Percentiles rank a stretch among this genome's conserved stretches.
These are phyloP conservation scores for Penicillium manginii DNA, from an alignment of 495 filamentous ascomycete genomes.

Conservation along the genomic window DNA sequence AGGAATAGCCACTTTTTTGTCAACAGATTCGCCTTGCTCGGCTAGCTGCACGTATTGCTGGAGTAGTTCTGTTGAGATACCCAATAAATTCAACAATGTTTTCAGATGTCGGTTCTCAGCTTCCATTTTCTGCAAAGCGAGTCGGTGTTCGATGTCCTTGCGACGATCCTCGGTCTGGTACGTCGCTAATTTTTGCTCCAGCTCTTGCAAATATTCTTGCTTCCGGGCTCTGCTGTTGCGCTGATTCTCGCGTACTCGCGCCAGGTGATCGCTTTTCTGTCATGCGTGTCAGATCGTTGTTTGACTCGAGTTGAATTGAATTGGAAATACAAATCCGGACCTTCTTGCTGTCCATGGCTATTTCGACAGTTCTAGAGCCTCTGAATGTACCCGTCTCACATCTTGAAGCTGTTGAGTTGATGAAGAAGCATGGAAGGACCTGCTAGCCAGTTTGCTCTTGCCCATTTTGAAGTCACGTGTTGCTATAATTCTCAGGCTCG, in stretches of 20 bases:
- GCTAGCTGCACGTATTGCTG: slow-evolving; percentile 35
- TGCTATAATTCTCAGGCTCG: no score
- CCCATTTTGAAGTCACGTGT: no score
- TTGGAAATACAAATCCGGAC: slow-evolving; percentile 9
- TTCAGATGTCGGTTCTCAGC: slow-evolving; percentile 42
- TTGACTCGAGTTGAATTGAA: no score
- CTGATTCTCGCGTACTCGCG: slow-evolving; percentile 75
- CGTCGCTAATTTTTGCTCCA: slow-evolving; percentile 66
- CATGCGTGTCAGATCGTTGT: slow-evolving; percentile 16
- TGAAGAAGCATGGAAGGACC: no score
- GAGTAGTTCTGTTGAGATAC: slow-evolving; percentile 29
- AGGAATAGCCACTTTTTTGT: slow-evolving; percentile 46
- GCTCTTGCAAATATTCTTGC: slow-evolving; percentile 73
- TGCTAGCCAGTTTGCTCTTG: no score
- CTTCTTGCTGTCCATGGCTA: slow-evolving; percentile 16
- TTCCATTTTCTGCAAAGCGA: slow-evolving; percentile 41
- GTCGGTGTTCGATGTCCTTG: slow-evolving; percentile 42
- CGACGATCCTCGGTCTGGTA: slow-evolving; percentile 52
- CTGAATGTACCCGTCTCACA: no score
- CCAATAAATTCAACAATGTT: slow-evolving; percentile 30
- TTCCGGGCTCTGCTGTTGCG: slow-evolving; percentile 74
- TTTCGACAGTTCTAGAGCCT: no score
- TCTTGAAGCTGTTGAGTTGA: no score
- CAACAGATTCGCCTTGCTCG: slow-evolving; percentile 19
- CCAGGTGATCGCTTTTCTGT: slow-evolving; percentile 41